Evolutionary conservation across 768 basidiomycete genomes (phyloP).

Genomic region (Trametes meyenii): DNA sequence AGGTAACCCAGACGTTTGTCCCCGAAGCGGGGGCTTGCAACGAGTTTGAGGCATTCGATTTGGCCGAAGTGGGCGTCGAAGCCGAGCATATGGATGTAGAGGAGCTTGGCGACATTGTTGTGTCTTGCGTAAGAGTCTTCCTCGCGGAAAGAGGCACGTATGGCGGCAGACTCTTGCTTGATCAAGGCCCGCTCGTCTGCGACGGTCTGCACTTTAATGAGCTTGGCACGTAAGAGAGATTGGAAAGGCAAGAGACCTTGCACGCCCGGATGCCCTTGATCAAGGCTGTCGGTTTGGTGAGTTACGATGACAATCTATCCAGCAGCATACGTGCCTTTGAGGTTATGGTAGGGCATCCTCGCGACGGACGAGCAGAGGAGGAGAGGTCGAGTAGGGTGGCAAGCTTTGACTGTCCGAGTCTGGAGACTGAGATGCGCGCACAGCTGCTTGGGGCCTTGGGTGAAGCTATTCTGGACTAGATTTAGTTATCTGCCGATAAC

Average conservation of each 20-base stretch:
- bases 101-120: conserved; percentile 96
- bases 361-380: conserved; percentile 13
- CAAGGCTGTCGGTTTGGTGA: conserved; percentile 60
- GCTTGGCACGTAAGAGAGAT: conserved; percentile 1
- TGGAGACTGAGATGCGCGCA: background rate
- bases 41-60: conserved; percentile 94
- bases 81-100: conserved; percentile 99
- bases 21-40: conserved; percentile 91
- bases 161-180: conserved; percentile 96
- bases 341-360: conserved; percentile 80
- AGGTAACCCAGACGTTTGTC: conserved; percentile 97
- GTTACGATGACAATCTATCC: background rate
- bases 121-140: conserved; percentile 95
- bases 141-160: conserved; percentile 95
- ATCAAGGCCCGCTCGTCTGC: conserved; percentile 98
- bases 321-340: conserved; percentile 67
- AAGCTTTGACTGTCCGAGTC: background rate
- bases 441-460: conserved; percentile 1
- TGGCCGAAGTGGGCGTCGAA: conserved; percentile 99
- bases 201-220: conserved; percentile 66
- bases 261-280: conserved; percentile 98
- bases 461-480: background rate
- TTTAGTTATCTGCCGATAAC: background rate
- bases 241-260: conserved; percentile 57
- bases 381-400: conserved; percentile 13